Evolutionary conservation across 345 rosid species (phyloP), one percentile per base, ranked within the genome.

Genomic region (Salix purpurea): DNA sequence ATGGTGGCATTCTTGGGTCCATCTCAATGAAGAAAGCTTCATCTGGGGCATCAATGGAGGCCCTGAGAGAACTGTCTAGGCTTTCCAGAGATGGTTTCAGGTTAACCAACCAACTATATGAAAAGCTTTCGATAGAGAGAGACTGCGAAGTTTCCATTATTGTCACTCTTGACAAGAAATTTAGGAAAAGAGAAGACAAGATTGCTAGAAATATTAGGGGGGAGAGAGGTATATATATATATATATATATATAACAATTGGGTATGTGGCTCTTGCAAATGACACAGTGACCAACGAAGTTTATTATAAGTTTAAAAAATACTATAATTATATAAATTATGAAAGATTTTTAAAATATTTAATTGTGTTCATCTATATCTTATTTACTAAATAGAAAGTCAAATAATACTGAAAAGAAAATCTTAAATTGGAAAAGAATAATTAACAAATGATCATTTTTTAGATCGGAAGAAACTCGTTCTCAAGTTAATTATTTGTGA

Each of bases 1-100:
- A 95, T 42, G 97, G 94, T 68, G 97, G 91, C 84, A 91, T 81
- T 78, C 89, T 90, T 21, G 98, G 97, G 88, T 94, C 98, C 98
- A 94, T 91, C 81, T 94, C 97, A 37, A 94, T 94, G 91, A 91
- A 94, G 39, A 90, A 90, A 76, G 93, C 86, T 72, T 91, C 97
- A 80, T 89, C 96, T 21, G 83, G 84, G 69, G 83, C 88, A 79
- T 94, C 93, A 70, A 88, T 75, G 5, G 91, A 85, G 70, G 88
- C 81, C 77, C 92, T 67, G 30, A 83, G 32, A 42, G 91, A 84
- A 77, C 72, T 75, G 62, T 86, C 90, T 3, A 84, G 76, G 83
- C 84, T 69, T 67, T 92, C 93, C 62, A 84, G 67, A 62, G 97
- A 86, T 65, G 96, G 91, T 74, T 88, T 89, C 52, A 88, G 84